These are phyloP conservation scores for Zymoseptoria brevis DNA, from an alignment of 2,329 filamentous ascomycete species.

Conservation along the genomic window DNA sequence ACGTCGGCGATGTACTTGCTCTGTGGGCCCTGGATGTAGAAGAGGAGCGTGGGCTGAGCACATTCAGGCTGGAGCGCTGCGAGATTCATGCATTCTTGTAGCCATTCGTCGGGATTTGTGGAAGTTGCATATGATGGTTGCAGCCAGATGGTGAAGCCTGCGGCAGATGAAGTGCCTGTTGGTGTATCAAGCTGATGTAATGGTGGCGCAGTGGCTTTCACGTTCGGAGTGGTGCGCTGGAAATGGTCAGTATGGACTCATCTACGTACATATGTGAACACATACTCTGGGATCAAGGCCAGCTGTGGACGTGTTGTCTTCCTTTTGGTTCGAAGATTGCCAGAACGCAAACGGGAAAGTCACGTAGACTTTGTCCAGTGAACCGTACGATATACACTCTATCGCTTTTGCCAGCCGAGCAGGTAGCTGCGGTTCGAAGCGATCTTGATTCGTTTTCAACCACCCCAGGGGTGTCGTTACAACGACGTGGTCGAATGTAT, in stretches of 20 bases:
- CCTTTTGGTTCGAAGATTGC: conserved; percentile 26
- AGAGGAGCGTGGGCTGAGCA: conserved; percentile 74
- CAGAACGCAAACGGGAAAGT: conserved; percentile 72
- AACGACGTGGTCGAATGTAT: conserved; percentile 60
- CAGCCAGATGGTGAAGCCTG: conserved; percentile 70
- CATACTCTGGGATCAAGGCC: not conserved
- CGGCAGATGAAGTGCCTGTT: conserved; percentile 19
- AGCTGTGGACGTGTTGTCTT: not conserved
- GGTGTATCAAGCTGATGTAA: conserved; percentile 22
- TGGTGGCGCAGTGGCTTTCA: conserved; percentile 31
- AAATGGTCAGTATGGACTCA: not conserved
- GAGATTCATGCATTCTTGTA: conserved; percentile 60
- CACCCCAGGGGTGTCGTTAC: conserved; percentile 62
- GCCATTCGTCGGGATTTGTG: conserved; percentile 57
- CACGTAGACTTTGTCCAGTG: conserved; percentile 58
- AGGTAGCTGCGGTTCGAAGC: conserved; percentile 57
- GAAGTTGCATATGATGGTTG: conserved; percentile 57
- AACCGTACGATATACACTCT: conserved; percentile 58
- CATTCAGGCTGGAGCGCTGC: conserved; percentile 52
- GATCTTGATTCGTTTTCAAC: conserved; percentile 50
- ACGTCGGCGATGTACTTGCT: conserved; percentile 46
- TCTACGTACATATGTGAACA: not conserved
- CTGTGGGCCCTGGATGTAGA: conserved; percentile 66
- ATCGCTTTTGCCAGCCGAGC: conserved; percentile 52
- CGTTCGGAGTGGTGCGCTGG: conserved; percentile 27